Percentiles rank a stretch among this genome's conserved stretches.
These are phyloP conservation scores for Alternaria solani DNA, from an alignment of 2,329 filamentous ascomycete genomes.

Conservation along the genomic window DNA sequence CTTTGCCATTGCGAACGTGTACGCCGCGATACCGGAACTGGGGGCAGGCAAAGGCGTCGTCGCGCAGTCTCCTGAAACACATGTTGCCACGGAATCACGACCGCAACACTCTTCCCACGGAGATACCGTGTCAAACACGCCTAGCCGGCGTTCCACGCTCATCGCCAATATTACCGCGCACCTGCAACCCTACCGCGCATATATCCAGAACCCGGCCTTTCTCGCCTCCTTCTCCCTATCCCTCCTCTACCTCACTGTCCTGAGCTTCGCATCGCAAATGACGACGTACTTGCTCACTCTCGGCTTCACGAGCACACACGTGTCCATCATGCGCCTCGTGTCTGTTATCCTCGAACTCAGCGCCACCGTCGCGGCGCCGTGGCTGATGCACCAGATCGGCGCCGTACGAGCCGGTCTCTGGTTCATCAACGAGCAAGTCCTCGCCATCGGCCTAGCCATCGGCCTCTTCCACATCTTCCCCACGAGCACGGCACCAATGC, in stretches of 20 bases:
- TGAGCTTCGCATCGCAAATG: constrained; percentile 64
- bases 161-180: constrained; percentile 9
- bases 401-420: constrained; percentile 72
- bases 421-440: constrained; percentile 73
- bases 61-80: constrained; percentile 18
- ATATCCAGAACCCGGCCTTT: constrained; percentile 64
- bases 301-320: constrained; percentile 61
- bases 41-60: constrained; percentile 17
- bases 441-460: constrained; percentile 57
- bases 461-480: constrained; percentile 39
- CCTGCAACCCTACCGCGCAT: constrained; percentile 48
- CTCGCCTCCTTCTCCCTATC: constrained; percentile 67
- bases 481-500: constrained; percentile 16
- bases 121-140: constrained; percentile 11
- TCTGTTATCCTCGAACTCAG: constrained; percentile 65
- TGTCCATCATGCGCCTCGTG: constrained; percentile 63
- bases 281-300: constrained; percentile 67
- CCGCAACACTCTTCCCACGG: constrained; percentile 11
- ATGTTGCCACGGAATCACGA: constrained; percentile 3
- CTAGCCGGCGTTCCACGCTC: constrained; percentile 6
- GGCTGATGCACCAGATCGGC: constrained; percentile 60
- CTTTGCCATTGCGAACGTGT: constrained; percentile 59
- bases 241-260: constrained; percentile 66
- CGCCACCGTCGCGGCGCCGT: constrained; percentile 68
- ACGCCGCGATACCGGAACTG: constrained; percentile 43